A percentile compares a stretch with the other conserved stretches of the same genome.
phyloP scores from a whole-genome alignment of 1,139 yeast genomes.

The Candida albicans region DNA sequence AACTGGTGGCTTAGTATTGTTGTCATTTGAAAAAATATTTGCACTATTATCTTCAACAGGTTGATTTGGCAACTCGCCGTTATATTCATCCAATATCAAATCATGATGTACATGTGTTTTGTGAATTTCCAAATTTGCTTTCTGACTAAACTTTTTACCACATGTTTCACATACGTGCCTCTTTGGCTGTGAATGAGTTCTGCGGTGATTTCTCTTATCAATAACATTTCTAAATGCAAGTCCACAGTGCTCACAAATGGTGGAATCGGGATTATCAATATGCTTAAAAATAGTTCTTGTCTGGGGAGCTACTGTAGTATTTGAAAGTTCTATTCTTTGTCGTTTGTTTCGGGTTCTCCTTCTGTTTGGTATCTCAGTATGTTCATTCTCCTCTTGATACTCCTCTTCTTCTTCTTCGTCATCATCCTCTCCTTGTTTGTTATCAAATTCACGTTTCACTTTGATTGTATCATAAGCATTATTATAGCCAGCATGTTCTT shows the following conservation, averaged over 20 bases:
- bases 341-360: constrained; percentile 2
- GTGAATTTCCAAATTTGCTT: constrained; percentile 17
- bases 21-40: not conserved
- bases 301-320: constrained; percentile 10
- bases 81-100: constrained; percentile 13
- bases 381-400: constrained; percentile 2
- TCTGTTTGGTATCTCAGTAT: not conserved
- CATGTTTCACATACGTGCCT: constrained; percentile 20
- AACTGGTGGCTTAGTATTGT: not conserved
- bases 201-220: constrained; percentile 17
- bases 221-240: constrained; percentile 15
- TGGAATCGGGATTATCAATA: constrained; percentile 15
- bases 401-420: constrained; percentile 11
- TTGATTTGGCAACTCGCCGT: not conserved
- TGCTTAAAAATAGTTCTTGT: constrained; percentile 16
- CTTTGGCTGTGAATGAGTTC: constrained; percentile 18
- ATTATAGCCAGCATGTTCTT: constrained; percentile 1
- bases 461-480: no score
- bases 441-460: not conserved
- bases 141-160: constrained; percentile 24
- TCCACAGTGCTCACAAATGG: constrained; percentile 14
- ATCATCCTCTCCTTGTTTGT: constrained; percentile 10
- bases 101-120: constrained; percentile 18
- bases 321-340: not conserved
- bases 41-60: not conserved